Evolutionary conservation across 305 asterid species (phyloP).

Genomic region (Fraxinus dipetala): DNA sequence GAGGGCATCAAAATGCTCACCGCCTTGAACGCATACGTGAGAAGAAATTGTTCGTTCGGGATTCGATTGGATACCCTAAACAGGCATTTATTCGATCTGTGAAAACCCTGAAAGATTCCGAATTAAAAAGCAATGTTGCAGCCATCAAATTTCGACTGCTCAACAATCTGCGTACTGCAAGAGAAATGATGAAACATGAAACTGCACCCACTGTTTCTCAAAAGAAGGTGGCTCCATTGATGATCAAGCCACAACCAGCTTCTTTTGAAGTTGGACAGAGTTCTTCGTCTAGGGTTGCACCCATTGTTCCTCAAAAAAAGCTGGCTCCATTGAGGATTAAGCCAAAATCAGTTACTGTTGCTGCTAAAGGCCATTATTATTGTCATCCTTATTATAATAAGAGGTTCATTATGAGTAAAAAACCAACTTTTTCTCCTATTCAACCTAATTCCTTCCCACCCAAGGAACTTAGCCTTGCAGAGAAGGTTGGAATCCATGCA

Average conservation of each 20-base stretch:
- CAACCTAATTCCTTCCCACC: conserved; percentile 29
- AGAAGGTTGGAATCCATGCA: conserved; percentile 20
- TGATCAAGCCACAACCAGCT: background rate
- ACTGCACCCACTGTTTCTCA: background rate
- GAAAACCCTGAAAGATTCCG: conserved; percentile 6
- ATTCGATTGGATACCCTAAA: conserved; percentile 40
- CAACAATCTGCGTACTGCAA: conserved; percentile 27
- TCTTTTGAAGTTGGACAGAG: background rate
- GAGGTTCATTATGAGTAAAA: background rate
- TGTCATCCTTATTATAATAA: background rate
- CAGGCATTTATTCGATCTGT: conserved; percentile 32
- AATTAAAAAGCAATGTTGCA: background rate
- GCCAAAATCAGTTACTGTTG: background rate
- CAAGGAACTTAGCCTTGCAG: conserved; percentile 32
- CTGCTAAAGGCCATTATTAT: background rate
- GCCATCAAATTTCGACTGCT: background rate
- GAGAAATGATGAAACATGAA: conserved; percentile 13
- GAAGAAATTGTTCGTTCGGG: conserved; percentile 34
- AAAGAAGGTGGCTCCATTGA: background rate
- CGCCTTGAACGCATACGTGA: conserved; percentile 44
- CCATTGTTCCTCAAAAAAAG: background rate
- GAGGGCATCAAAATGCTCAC: conserved; percentile 61
- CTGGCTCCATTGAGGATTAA: background rate
- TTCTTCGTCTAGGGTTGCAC: background rate
- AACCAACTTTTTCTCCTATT: background rate